phyloP scores from a whole-genome alignment of 495 filamentous ascomycete species.

The Pseudevernia furfuracea region DNA sequence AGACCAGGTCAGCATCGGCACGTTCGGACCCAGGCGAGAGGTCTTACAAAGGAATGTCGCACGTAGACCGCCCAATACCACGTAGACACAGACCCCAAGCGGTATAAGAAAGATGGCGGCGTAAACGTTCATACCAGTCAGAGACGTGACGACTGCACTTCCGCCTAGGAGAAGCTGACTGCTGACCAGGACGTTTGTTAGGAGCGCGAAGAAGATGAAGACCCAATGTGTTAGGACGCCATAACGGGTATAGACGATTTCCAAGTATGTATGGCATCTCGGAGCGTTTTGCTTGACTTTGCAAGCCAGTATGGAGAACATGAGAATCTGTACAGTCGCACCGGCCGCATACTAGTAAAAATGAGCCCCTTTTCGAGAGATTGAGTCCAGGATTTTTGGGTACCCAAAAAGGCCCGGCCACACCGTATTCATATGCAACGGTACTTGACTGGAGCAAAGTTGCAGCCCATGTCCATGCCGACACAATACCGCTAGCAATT shows the following conservation, averaged over 20 bases:
- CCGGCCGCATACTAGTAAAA: constrained; percentile 31
- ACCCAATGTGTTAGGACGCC: constrained; percentile 35
- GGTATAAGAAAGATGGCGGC: constrained; percentile 40
- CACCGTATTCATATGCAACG: constrained; percentile 44
- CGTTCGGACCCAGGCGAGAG: background rate
- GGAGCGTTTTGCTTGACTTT: constrained; percentile 38
- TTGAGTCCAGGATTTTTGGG: background rate
- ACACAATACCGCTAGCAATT: constrained; percentile 43
- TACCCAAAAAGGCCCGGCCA: constrained; percentile 42
- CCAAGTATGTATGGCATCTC: constrained; percentile 35
- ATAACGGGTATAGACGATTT: constrained; percentile 35
- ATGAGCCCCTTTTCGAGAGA: background rate
- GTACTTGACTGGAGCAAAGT: constrained; percentile 40
- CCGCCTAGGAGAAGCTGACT: constrained; percentile 37
- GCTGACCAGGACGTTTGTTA: constrained; percentile 41
- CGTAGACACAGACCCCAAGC: constrained; percentile 36
- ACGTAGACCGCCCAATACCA: constrained; percentile 38
- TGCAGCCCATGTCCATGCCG: constrained; percentile 41
- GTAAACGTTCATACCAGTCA: constrained; percentile 42
- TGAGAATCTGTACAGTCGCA: constrained; percentile 39
- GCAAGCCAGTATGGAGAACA: constrained; percentile 38
- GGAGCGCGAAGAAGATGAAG: constrained; percentile 37
- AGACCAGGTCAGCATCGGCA: background rate
- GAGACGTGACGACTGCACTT: constrained; percentile 35
- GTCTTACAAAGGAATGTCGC: constrained; percentile 28